Base-by-base conservation (phyloP, 139 green algal genomes). In the Closterium sp. region DNA sequence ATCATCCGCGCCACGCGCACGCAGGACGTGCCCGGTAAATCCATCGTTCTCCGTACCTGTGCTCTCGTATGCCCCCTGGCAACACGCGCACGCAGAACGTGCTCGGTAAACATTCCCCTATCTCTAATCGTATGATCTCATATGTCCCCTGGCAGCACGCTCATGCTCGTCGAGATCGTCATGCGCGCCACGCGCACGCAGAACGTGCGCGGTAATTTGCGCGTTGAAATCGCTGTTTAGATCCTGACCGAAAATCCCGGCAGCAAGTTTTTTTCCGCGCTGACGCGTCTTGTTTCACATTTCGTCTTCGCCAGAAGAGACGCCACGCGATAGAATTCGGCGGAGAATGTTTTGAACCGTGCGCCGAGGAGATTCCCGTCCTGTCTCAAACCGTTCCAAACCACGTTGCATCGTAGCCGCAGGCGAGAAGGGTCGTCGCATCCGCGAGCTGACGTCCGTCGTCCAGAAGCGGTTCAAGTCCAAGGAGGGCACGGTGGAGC, bases 401-500 rank as follows among this genome's bases (percentile, higher is more conserved):
- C n/a, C n/a, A n/a, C n/a, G n/a, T n/a, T n/a, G n/a, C n/a, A n/a
- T n/a, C n/a, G n/a, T 19, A 16, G 16, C 55, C 33, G 93, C 96
- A 98, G 97, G 97, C 64, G 97, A 98, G 93, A 99, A 99, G 97
- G 97, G 97, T 84, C 97, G 98, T 91, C 96, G 98, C 93, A 99
- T 99, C 88, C 95, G 98, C 32, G 98, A 99, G 97, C 96, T 99
- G 88, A 99, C 97, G 33, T 97, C 96, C 76, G 97, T 98, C 12
- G 98, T 99, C 55, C 98, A 99, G 96, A 99, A 99, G 96, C 96
- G 98, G 66, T 99, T 99, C 96, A 98, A 97, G 90, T 99, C 99
- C 95, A 95, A 97, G 19, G 95, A 98, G 87, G 97, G 97, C 88
- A 97, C 94, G 7, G 98, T 99, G 84, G 98, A 99, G 96, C 96